Base-by-base conservation (phyloP, 768 basidiomycete species). In the Mycena capillaripes region DNA sequence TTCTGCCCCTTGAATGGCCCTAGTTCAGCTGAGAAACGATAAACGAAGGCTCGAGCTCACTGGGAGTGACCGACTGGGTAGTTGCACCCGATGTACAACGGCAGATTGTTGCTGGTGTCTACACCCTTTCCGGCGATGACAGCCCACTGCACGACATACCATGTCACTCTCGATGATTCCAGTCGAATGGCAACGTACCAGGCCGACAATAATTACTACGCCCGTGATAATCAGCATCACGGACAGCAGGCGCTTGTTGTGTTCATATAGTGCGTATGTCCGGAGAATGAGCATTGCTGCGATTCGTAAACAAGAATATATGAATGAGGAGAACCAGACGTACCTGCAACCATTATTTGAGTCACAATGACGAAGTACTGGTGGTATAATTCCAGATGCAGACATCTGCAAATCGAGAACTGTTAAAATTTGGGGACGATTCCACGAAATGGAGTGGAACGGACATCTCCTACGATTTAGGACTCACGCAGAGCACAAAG, bases 251-350 rank as follows among this genome's bases (percentile, higher is more conserved):
- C 74, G 70, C 25, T 53, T 71, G 30, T 60, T 66, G 8, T 70
- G 72, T 21, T 69, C 70, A 42, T 74, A 76, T 11, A 76, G 53
- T 4, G 75, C 75, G 46, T 72, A 70, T 2, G 75, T 76, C 3
- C 73, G 70, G 5, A 76, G 16, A 29, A 74, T 69, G 9, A 74
- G 67, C 69, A 76, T 73, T 4, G 50, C 72, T 76, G n/a, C n/a
- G n/a, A 29, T 3, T 34, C n/a, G 2, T 8, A 8, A 2, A 11
- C 57, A 7, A 58, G 32, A 21, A n/a, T 19, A 29, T 19, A 21
- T 7, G 46, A 1, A 23, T 19, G 19, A 46, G 1, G 23, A 34
- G 27, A 36, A 14, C 19, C 19, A 27, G 27, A 23, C n/a, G 32
- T 9, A 70, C 73, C 30, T 25, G 36, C 69, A 40, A 70, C 23